A percentile compares a stretch with the other conserved stretches of the same genome.
Conservation (phyloP, 495 filamentous ascomycete species). For the Evansstolkia leycettana region DNA sequence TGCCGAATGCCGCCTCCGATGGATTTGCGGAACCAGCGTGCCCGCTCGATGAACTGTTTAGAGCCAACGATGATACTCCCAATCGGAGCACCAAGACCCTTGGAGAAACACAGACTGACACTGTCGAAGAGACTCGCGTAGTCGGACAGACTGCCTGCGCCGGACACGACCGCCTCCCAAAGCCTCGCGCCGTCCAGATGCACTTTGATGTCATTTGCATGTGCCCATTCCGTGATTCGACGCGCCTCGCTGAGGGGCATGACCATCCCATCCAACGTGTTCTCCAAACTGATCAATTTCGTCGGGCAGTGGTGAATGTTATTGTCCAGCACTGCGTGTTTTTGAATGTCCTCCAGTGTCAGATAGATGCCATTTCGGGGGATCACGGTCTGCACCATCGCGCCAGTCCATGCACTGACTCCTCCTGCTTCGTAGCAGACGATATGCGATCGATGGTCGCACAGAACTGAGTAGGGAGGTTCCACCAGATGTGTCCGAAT, state of each 20-base stretch:
- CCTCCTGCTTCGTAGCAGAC: constrained; percentile 38
- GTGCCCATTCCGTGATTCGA: constrained; percentile 58
- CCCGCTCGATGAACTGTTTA: constrained; percentile 52
- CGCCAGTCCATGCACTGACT: constrained; percentile 32
- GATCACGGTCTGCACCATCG: constrained; percentile 23
- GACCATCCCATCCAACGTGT: constrained; percentile 68
- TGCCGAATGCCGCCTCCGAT: constrained; percentile 78
- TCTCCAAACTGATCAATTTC: constrained; percentile 70
- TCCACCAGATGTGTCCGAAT: constrained; percentile 34
- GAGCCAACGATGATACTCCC: constrained; percentile 68
- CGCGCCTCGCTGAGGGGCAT: constrained; percentile 60
- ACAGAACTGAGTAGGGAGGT: constrained; percentile 39
- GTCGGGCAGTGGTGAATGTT: constrained; percentile 51
- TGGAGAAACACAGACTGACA: constrained; percentile 74
- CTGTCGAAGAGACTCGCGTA: constrained; percentile 68
- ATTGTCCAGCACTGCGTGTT: constrained; percentile 27
- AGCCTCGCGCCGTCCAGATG: constrained; percentile 80
- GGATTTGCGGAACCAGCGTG: constrained; percentile 69
- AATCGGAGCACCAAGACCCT: constrained; percentile 81
- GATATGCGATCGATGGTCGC: constrained; percentile 37
- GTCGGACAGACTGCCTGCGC: constrained; percentile 49
- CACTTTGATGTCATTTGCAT: constrained; percentile 51
- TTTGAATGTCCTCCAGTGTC: constrained; percentile 62
- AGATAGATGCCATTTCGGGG: constrained; percentile 57
- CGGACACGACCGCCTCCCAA: constrained; percentile 61